Conservation (phyloP, 2,329 filamentous ascomycete genomes). For the Sclerotinia sclerotiorum region DNA sequence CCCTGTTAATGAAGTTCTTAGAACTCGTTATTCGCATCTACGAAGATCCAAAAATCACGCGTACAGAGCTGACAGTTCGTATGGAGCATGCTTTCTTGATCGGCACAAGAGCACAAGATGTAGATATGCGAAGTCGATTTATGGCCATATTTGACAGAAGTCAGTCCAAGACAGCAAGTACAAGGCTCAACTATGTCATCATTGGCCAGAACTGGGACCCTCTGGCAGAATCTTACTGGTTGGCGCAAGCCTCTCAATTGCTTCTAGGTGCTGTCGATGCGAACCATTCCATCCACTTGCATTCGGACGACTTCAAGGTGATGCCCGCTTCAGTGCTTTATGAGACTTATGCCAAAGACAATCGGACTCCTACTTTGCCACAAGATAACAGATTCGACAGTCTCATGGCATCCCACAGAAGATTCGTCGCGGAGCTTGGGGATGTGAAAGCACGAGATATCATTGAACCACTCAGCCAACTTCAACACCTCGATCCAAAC, state of each 20-base stretch:
- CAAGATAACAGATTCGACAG: slow-evolving; percentile 79
- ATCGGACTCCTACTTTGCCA: slow-evolving; percentile 63
- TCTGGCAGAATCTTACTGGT: slow-evolving; percentile 91
- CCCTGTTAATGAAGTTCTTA: slow-evolving; percentile 87
- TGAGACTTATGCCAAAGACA: slow-evolving; percentile 70
- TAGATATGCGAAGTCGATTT: slow-evolving; percentile 96
- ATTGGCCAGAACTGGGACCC: slow-evolving; percentile 96
- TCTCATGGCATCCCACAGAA: slow-evolving; percentile 73
- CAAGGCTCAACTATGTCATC: slow-evolving; percentile 84
- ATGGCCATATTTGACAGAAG: slow-evolving; percentile 95
- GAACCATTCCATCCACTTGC: slow-evolving; percentile 73
- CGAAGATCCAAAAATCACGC: slow-evolving; percentile 92
- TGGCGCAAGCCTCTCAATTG: slow-evolving; percentile 90
- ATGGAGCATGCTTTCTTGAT: slow-evolving; percentile 99
- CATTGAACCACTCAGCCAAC: slow-evolving; percentile 83
- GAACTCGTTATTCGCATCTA: slow-evolving; percentile 97
- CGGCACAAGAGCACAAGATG: slow-evolving; percentile 86
- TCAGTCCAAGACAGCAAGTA: slow-evolving; percentile 86
- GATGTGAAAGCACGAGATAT: slow-evolving; percentile 87
- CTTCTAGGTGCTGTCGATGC: slow-evolving; percentile 89
- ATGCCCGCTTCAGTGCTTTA: slow-evolving; percentile 73
- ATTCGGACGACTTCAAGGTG: slow-evolving; percentile 80
- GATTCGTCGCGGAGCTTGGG: slow-evolving; percentile 80
- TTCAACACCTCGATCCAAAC: slow-evolving; percentile 84
- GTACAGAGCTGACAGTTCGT: slow-evolving; percentile 91